Evolutionary conservation across 202 grass and related monocot genomes (phyloP).

Genomic region (Cymbopogon flexuosus): DNA sequence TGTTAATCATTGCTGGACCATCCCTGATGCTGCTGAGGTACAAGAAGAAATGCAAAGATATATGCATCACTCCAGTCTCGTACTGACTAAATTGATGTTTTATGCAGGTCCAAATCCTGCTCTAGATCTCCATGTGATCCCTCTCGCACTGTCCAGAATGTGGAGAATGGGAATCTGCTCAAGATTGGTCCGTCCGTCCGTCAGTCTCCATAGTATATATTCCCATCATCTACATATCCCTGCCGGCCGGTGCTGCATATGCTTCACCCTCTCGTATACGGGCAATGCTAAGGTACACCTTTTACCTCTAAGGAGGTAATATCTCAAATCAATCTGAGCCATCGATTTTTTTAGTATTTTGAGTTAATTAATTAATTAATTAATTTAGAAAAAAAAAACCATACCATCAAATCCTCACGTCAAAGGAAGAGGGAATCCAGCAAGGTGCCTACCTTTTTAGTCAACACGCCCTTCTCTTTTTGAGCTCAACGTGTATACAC

Average conservation of each 20-base stretch:
- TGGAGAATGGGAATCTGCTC: constrained; percentile 7
- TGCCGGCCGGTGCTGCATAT: constrained; percentile 7
- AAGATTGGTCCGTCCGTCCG: constrained; percentile 11
- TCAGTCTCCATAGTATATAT: constrained; percentile 23
- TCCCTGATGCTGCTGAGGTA: not conserved
- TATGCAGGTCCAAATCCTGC: constrained; percentile 29
- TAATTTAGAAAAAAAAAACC: no score
- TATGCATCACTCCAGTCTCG: not conserved
- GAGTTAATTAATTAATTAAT: no score
- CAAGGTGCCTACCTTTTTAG: no score
- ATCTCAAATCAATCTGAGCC: no score
- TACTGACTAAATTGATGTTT: constrained; percentile 8
- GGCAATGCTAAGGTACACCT: no score
- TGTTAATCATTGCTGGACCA: constrained; percentile 25
- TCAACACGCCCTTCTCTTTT: no score
- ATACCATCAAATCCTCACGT: no score
- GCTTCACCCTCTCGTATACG: constrained; percentile 5
- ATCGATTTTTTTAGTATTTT: no score
- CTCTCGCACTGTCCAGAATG: constrained; percentile 38
- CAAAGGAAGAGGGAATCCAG: no score
- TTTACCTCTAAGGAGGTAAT: no score
- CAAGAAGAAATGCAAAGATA: not conserved
- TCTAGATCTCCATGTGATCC: constrained; percentile 34
- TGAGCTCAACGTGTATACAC: no score
- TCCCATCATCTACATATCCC: constrained; percentile 20